phyloP scores from a whole-genome alignment of 345 rosid species.

The Syzygium aqueum region DNA sequence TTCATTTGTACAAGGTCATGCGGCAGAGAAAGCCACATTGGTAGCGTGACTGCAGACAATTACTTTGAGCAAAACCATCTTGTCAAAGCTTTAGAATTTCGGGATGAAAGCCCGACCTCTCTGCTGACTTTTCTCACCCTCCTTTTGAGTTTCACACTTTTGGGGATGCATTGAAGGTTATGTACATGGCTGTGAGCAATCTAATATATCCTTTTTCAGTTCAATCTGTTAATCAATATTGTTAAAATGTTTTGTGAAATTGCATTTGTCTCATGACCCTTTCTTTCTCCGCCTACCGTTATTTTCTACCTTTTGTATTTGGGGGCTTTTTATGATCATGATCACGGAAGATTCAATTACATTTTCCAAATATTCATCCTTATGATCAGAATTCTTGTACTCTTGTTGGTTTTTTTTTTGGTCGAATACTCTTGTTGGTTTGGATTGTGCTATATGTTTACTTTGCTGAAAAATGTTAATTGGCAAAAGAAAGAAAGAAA shows the following conservation, averaged over 20 bases:
- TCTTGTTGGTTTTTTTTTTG: background rate
- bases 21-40: conserved; percentile 34
- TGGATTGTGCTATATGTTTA: background rate
- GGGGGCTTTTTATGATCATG: background rate
- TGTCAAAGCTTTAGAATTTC: background rate
- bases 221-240: background rate
- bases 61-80: background rate
- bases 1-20: conserved; percentile 26
- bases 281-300: background rate
- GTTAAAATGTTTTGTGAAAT: background rate
- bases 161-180: background rate
- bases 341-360: background rate
- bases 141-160: background rate
- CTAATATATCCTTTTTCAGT: background rate
- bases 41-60: conserved; percentile 30
- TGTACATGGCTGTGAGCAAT: background rate
- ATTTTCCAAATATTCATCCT: background rate
- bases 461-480: background rate
- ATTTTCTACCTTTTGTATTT: background rate
- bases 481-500: background rate
- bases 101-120: background rate
- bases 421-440: background rate
- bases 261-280: background rate
- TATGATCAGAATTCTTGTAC: background rate
- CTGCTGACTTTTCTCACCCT: background rate